Conservation (phyloP, 2,329 filamentous ascomycete genomes). For the Aspergillus pseudotamarii region DNA sequence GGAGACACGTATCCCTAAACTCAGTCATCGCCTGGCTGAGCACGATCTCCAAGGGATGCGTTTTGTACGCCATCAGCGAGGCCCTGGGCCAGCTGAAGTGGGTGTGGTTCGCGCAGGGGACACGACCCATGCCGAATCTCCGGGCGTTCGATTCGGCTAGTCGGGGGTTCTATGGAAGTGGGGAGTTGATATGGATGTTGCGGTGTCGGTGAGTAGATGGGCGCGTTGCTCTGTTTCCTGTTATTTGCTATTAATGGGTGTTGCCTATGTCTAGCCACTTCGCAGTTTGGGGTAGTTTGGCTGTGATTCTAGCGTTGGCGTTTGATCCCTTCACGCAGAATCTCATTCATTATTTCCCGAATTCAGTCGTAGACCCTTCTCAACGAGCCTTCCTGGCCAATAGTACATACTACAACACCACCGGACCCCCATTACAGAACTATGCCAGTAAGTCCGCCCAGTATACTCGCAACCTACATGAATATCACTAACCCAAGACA, state of each 20-base stretch:
- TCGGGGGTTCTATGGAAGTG: conserved; percentile 15
- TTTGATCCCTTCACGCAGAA: conserved; percentile 23
- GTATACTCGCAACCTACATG: too few species aligned
- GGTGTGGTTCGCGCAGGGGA: conserved; percentile 20
- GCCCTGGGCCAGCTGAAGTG: conserved; percentile 21
- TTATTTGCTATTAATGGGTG: too few species aligned
- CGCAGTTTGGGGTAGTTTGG: conserved; percentile 12
- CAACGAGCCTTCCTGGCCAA: conserved; percentile 10
- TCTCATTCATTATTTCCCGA: conserved; percentile 15
- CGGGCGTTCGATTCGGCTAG: conserved; percentile 18
- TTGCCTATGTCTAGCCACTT: conserved; percentile 13
- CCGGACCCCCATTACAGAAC: not conserved
- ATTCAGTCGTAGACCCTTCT: conserved; percentile 3
- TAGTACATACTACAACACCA: not conserved
- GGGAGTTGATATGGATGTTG: conserved; percentile 15
- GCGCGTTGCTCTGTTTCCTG: too few species aligned
- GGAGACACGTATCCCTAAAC: conserved; percentile 18
- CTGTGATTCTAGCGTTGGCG: conserved; percentile 14
- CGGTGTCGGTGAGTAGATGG: not conserved
- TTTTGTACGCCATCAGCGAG: conserved; percentile 17
- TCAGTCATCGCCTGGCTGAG: conserved; percentile 21
- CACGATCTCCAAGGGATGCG: conserved; percentile 16
- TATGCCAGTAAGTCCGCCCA: not conserved
- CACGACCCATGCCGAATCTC: conserved; percentile 11
- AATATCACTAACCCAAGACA: not conserved